Percentiles rank a stretch among this genome's conserved stretches.
These are phyloP conservation scores for Diatrype stigma DNA, from an alignment of 2,329 filamentous ascomycete genomes.

Conservation along the genomic window DNA sequence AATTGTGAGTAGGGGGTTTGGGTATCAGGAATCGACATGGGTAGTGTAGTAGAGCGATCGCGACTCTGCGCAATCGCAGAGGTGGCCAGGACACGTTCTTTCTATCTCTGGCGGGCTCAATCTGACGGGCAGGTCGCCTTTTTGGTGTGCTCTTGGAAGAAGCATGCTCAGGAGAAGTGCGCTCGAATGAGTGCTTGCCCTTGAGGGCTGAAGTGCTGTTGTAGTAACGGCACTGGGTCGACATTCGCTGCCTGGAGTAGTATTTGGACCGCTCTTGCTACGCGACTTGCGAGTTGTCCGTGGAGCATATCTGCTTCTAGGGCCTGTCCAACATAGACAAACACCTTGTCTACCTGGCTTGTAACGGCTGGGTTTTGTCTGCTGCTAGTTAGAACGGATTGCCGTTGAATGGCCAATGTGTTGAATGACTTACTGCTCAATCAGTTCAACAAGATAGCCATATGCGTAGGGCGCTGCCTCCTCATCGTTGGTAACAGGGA, in stretches of 20 bases:
- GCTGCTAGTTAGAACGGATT: constrained; percentile 5
- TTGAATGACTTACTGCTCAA: constrained; percentile 74
- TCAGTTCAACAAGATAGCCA: constrained; percentile 83
- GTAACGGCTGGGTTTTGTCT: constrained; percentile 85
- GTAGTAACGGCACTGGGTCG: constrained; percentile 71
- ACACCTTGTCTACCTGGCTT: constrained; percentile 73
- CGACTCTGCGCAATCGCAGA: not conserved
- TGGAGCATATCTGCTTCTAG: constrained; percentile 88
- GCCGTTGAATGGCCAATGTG: not conserved
- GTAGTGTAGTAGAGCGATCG: not conserved
- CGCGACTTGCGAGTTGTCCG: constrained; percentile 73
- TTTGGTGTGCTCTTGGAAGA: constrained; percentile 14
- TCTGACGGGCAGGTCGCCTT: not conserved
- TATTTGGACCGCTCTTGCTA: constrained; percentile 73
- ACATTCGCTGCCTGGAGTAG: constrained; percentile 70
- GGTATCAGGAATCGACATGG: not conserved
- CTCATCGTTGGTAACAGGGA: constrained; percentile 92
- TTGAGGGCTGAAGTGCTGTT: constrained; percentile 66
- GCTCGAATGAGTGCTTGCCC: constrained; percentile 75
- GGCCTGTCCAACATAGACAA: constrained; percentile 80
- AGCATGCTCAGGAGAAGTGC: constrained; percentile 59
- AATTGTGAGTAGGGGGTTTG: not conserved
- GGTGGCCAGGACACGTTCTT: not conserved
- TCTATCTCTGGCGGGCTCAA: not conserved
- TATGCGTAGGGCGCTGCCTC: constrained; percentile 97